Evolutionary conservation across 176 grass and related monocot genomes (phyloP).

Genomic region (Bonia amplexicaulis): DNA sequence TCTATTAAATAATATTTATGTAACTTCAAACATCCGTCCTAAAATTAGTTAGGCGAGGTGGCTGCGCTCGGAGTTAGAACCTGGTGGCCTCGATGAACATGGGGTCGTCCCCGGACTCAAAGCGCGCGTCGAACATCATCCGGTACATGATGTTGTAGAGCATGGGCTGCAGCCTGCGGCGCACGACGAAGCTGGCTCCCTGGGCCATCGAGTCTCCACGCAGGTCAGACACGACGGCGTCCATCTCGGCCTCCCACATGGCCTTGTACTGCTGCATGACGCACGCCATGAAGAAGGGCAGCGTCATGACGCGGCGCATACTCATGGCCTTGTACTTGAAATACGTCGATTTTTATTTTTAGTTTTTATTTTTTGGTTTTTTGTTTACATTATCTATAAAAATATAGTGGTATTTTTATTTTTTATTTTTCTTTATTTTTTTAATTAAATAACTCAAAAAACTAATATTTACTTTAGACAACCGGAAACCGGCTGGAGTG

Average conservation of each 20-base stretch:
- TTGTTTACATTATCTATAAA: no score
- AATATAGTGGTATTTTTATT: no score
- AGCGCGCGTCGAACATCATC: constrained; percentile 84
- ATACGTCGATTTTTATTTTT: no score
- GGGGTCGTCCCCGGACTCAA: constrained; percentile 62
- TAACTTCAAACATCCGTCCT: no score
- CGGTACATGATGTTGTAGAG: constrained; percentile 97
- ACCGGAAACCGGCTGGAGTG: no score
- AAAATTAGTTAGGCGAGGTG: no score
- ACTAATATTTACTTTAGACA: no score
- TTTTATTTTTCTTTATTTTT: no score
- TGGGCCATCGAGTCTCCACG: neutral
- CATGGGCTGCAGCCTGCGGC: constrained; percentile 74
- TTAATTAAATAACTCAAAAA: no score
- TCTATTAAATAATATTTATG: no score
- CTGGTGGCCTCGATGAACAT: constrained; percentile 54
- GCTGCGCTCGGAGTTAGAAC: constrained; percentile 36
- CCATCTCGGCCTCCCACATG: constrained; percentile 69
- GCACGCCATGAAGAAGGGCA: constrained; percentile 79
- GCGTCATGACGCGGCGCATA: constrained; percentile 96
- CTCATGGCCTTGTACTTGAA: no score
- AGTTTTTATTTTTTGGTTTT: no score
- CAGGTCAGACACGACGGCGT: constrained; percentile 31
- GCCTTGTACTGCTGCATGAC: constrained; percentile 64
- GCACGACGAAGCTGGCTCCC: constrained; percentile 36